These are phyloP conservation scores for Stellera chamaejasme DNA, from an alignment of 345 rosid species.

Conservation along the genomic window DNA sequence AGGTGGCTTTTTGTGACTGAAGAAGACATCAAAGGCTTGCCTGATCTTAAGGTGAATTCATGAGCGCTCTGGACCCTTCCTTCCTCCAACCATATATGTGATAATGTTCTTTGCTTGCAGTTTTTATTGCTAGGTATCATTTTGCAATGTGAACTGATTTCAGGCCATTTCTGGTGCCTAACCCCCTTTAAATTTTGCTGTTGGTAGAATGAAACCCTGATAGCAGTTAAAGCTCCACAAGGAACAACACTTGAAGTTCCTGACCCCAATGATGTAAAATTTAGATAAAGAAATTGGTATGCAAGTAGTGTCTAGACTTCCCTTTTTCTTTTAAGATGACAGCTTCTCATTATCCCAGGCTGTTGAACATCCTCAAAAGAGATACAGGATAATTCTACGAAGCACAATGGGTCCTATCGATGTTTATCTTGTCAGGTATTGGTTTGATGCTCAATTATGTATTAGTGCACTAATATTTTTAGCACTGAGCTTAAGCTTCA, in stretches of 20 bases:
- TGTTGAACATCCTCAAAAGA: slow-evolving; percentile 67
- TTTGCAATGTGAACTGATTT: slow-evolving; percentile 6
- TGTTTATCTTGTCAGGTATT: slow-evolving; percentile 88
- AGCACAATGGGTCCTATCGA: slow-evolving; percentile 99
- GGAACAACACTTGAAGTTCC: slow-evolving; percentile 97
- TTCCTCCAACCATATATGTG: too few relatives aligned
- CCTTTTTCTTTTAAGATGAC: slow-evolving; percentile 16
- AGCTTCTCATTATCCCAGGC: slow-evolving; percentile 40
- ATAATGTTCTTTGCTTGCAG: not conserved
- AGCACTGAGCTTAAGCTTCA: slow-evolving; percentile 1
- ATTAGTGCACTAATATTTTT: not conserved
- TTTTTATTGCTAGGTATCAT: slow-evolving; percentile 3
- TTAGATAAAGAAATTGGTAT: slow-evolving; percentile 5
- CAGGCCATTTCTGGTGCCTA: slow-evolving; percentile 11
- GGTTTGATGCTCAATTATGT: slow-evolving; percentile 3
- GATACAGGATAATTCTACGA: slow-evolving; percentile 90
- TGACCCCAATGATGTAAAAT: slow-evolving; percentile 86
- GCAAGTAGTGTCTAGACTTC: not conserved
- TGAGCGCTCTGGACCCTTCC: not conserved
- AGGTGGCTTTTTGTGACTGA: slow-evolving; percentile 94
- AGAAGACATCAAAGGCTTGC: slow-evolving; percentile 80
- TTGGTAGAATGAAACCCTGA: slow-evolving; percentile 83
- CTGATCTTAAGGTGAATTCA: slow-evolving; percentile 60
- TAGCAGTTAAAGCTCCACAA: slow-evolving; percentile 97
- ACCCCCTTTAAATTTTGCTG: slow-evolving; percentile 13